phyloP scores from a whole-genome alignment of 208 protist species.

The Wallacemonas sp. region DNA sequence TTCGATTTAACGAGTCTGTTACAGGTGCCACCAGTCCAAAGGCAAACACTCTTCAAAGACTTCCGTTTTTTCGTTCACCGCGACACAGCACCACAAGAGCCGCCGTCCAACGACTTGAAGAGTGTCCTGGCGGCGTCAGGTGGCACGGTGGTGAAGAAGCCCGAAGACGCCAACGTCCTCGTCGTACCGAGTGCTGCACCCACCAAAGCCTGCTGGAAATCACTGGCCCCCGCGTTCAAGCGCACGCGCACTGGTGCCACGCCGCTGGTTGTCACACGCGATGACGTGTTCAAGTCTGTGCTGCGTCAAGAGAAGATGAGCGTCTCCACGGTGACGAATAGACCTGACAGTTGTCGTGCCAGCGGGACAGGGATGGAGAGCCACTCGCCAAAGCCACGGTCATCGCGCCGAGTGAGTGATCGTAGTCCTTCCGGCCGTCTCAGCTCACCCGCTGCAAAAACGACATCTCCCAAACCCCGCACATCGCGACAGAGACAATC shows the following conservation, averaged over 20 bases:
- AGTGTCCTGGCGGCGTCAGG: slow-evolving; percentile 62
- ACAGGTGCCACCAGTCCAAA: slow-evolving; percentile 21
- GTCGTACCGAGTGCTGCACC: slow-evolving; percentile 42
- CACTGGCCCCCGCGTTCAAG: slow-evolving; percentile 18
- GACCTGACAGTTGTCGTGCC: too few relatives aligned
- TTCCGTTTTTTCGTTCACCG: slow-evolving; percentile 66
- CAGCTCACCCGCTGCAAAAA: too few relatives aligned
- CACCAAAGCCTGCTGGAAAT: slow-evolving; percentile 22
- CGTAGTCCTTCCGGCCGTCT: too few relatives aligned
- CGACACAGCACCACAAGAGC: slow-evolving; percentile 49
- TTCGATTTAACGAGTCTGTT: slow-evolving; percentile 51
- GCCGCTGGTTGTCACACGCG: slow-evolving; percentile 48
- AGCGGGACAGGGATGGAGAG: too few relatives aligned
- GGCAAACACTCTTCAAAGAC: slow-evolving; percentile 43
- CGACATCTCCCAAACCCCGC: too few relatives aligned
- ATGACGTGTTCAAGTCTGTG: slow-evolving; percentile 69
- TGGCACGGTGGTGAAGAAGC: slow-evolving; percentile 29
- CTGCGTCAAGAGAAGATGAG: slow-evolving; percentile 48
- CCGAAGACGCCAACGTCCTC: slow-evolving; percentile 33
- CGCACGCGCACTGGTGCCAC: neutral
- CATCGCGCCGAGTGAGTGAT: too few relatives aligned
- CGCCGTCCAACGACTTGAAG: slow-evolving; percentile 67
- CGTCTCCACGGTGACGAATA: slow-evolving; percentile 34
- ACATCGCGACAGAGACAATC: too few relatives aligned
- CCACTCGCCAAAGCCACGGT: neutral